A percentile compares a stretch with the other conserved stretches of the same genome.
These are phyloP conservation scores for Blastomyces parvus DNA, from an alignment of 2,329 filamentous ascomycete species.

Conservation along the genomic window DNA sequence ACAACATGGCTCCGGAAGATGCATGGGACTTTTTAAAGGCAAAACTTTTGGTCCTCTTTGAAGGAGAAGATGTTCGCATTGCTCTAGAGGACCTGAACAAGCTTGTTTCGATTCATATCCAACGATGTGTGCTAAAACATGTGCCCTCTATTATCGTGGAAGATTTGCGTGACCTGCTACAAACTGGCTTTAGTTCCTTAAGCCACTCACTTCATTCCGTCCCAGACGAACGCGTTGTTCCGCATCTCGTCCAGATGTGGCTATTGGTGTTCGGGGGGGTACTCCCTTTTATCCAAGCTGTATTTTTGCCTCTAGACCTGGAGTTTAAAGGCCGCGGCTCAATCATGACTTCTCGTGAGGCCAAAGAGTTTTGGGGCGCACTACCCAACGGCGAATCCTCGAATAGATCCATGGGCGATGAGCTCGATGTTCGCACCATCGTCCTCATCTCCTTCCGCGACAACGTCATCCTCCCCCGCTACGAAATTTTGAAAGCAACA, in stretches of 20 bases:
- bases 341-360: constrained; percentile 67
- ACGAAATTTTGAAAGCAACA: constrained; percentile 77
- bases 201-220: constrained; percentile 72
- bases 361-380: constrained; percentile 82
- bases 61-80: constrained; percentile 54
- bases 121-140: constrained; percentile 52
- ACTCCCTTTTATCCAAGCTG: constrained; percentile 86
- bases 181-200: constrained; percentile 71
- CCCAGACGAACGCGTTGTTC: constrained; percentile 79
- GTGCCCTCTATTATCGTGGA: constrained; percentile 52
- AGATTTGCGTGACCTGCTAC: constrained; percentile 51
- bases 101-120: constrained; percentile 52
- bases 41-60: constrained; percentile 53
- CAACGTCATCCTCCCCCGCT: constrained; percentile 74
- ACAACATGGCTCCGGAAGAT: constrained; percentile 59
- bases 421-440: constrained; percentile 78
- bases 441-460: constrained; percentile 84
- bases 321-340: constrained; percentile 80
- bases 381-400: constrained; percentile 44
- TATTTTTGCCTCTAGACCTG: constrained; percentile 84
- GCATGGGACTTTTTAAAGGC: constrained; percentile 59
- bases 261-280: constrained; percentile 84
- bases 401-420: constrained; percentile 38
- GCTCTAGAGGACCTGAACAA: constrained; percentile 58
- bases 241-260: constrained; percentile 87